These are phyloP conservation scores for Irpex lacteus DNA, from an alignment of 1,284 basidiomycete genomes.

Conservation along the genomic window DNA sequence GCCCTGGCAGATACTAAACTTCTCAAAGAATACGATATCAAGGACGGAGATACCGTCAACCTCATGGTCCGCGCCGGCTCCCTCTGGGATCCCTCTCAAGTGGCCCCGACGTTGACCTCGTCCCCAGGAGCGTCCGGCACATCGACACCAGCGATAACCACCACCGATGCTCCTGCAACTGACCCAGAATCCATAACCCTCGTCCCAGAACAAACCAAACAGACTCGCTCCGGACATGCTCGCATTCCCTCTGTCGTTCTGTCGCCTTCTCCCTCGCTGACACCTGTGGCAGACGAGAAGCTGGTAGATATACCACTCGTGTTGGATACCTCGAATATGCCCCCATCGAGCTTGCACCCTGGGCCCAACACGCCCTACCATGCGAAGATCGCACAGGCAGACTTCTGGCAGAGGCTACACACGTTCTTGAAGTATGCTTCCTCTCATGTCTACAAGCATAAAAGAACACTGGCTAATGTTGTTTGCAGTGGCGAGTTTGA, in stretches of 20 bases:
- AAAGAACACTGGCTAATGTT: background rate
- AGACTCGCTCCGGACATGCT: slow-evolving; percentile 38
- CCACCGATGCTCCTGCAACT: slow-evolving; percentile 12
- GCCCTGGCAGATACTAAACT: slow-evolving; percentile 84
- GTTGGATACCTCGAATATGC: slow-evolving; percentile 50
- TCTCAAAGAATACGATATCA: slow-evolving; percentile 83
- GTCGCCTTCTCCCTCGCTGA: slow-evolving; percentile 63
- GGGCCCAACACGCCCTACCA: slow-evolving; percentile 55
- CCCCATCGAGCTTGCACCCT: slow-evolving; percentile 40
- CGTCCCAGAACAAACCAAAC: slow-evolving; percentile 20
- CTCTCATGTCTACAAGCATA: background rate
- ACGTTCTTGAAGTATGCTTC: slow-evolving; percentile 57
- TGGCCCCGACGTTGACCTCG: slow-evolving; percentile 12
- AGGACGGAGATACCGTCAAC: slow-evolving; percentile 77
- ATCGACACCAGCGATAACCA: slow-evolving; percentile 5
- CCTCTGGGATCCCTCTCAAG: slow-evolving; percentile 58
- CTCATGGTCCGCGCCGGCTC: slow-evolving; percentile 80
- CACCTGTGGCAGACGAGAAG: slow-evolving; percentile 36
- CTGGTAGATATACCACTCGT: slow-evolving; percentile 66
- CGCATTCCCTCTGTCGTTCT: slow-evolving; percentile 74
- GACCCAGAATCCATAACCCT: slow-evolving; percentile 19
- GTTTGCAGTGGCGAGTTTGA: slow-evolving; percentile 51
- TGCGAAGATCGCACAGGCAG: slow-evolving; percentile 61
- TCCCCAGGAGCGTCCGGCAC: background rate
- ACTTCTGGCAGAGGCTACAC: slow-evolving; percentile 74